phyloP scores from a whole-genome alignment of 2,329 filamentous ascomycete species.

The Pyrenochaeta sp. region DNA sequence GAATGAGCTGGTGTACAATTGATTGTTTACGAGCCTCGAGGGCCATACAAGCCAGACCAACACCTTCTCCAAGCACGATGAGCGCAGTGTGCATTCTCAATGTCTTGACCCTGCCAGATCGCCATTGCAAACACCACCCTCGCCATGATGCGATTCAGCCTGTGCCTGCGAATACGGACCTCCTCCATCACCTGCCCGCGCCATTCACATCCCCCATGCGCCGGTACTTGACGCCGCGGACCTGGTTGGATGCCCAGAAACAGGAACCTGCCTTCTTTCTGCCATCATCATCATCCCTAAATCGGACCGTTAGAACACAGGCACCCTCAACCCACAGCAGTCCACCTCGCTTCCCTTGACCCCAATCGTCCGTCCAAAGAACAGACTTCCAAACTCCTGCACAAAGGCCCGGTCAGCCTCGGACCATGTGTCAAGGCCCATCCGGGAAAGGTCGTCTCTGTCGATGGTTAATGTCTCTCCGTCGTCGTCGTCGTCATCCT shows the following conservation, averaged over 20 bases:
- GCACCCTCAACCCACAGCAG: conserved; percentile 74
- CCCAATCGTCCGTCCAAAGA: conserved; percentile 69
- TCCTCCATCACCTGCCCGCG: too few species aligned
- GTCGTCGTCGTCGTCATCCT: conserved; percentile 31
- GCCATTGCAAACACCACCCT: too few species aligned
- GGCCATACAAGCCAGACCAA: background rate
- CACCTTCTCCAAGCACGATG: background rate
- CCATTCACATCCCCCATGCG: too few species aligned
- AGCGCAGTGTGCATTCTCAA: background rate
- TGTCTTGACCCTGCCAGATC: too few species aligned
- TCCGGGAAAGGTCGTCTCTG: conserved; percentile 69
- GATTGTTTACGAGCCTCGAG: conserved; percentile 1
- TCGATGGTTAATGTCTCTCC: conserved; percentile 60
- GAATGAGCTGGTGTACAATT: conserved; percentile 1
- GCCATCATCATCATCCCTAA: conserved; percentile 1
- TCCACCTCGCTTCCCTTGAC: conserved; percentile 75
- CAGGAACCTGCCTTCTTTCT: conserved; percentile 10
- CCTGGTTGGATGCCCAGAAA: background rate
- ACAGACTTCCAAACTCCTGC: conserved; percentile 66
- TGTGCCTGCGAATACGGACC: background rate
- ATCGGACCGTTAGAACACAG: conserved; percentile 27
- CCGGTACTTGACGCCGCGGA: too few species aligned
- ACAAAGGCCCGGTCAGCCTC: conserved; percentile 73
- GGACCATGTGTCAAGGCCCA: conserved; percentile 84
- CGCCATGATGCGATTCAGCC: too few species aligned